These are phyloP conservation scores for Diplocarpon rosae DNA, from an alignment of 2,329 filamentous ascomycete genomes.

Conservation along the genomic window DNA sequence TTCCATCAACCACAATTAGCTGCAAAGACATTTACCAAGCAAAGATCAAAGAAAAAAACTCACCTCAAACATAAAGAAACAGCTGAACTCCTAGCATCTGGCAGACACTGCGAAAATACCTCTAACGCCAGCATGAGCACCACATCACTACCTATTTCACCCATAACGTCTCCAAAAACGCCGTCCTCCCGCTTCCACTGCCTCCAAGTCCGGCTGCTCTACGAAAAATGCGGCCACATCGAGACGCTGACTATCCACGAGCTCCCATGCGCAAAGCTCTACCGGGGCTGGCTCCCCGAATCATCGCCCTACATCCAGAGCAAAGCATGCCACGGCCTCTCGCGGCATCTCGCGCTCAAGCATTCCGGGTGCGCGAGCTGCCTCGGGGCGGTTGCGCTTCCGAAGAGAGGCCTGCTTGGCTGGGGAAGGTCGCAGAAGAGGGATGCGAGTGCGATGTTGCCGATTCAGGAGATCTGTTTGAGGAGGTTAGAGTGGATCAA, in stretches of 20 bases:
- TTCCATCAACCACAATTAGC: too few relatives aligned
- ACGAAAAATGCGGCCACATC: constrained; percentile 4
- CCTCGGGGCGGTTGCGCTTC: not conserved
- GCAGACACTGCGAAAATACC: too few relatives aligned
- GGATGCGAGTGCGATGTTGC: not conserved
- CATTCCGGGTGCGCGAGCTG: not conserved
- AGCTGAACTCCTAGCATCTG: not conserved
- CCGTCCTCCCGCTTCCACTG: not conserved
- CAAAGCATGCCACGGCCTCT: not conserved
- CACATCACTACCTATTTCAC: too few relatives aligned
- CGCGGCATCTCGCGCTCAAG: not conserved
- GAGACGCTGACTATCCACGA: constrained; percentile 1
- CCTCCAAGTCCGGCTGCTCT: constrained; percentile 3
- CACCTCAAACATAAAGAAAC: not conserved
- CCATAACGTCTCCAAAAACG: not conserved
- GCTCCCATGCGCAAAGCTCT: not conserved
- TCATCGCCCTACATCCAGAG: not conserved
- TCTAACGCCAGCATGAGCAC: too few relatives aligned
- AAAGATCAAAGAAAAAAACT: too few relatives aligned
- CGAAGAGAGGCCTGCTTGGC: not conserved
- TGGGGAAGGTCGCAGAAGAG: not conserved
- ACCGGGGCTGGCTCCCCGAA: constrained; percentile 3
- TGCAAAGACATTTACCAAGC: too few relatives aligned
- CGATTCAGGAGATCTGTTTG: not conserved
- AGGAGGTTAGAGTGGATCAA: constrained; percentile 3